A percentile compares a stretch with the other conserved stretches of the same genome.
Conservation (phyloP, 2,329 filamentous ascomycete species). For the Fusarium newnesense region DNA sequence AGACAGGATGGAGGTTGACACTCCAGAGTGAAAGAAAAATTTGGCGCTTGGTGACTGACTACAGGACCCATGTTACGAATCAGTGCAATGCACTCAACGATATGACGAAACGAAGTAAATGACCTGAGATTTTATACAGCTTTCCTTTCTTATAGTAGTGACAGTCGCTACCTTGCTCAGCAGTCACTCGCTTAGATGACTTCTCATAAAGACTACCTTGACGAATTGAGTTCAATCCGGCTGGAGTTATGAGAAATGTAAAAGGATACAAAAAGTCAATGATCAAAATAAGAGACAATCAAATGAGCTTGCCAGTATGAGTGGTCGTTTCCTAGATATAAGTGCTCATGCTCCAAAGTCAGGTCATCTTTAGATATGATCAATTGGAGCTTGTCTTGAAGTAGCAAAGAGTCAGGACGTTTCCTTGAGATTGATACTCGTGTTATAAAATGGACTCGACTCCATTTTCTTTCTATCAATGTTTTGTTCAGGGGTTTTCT, state of each 20-base stretch:
- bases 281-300: conserved; percentile 8
- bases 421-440: too few species aligned
- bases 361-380: neutral
- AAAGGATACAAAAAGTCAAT: conserved; percentile 28
- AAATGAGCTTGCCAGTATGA: neutral
- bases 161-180: conserved; percentile 31
- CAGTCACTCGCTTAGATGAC: conserved; percentile 38
- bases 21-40: conserved; percentile 27
- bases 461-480: neutral
- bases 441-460: too few species aligned
- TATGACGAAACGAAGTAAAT: conserved; percentile 45
- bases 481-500: neutral
- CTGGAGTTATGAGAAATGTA: conserved; percentile 12
- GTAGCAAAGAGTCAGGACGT: too few species aligned
- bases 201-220: conserved; percentile 16
- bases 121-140: conserved; percentile 39
- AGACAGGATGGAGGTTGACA: conserved; percentile 45
- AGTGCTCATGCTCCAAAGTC: too few species aligned
- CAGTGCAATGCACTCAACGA: conserved; percentile 32
- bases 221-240: conserved; percentile 10
- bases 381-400: neutral
- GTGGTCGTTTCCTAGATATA: neutral
- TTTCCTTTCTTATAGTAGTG: conserved; percentile 34
- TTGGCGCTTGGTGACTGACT: conserved; percentile 16
- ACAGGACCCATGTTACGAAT: conserved; percentile 33